A percentile compares a stretch with the other conserved stretches of the same genome.
Conservation (phyloP, 805 yeast genomes). For the Sungouiozyma intestinalis region DNA sequence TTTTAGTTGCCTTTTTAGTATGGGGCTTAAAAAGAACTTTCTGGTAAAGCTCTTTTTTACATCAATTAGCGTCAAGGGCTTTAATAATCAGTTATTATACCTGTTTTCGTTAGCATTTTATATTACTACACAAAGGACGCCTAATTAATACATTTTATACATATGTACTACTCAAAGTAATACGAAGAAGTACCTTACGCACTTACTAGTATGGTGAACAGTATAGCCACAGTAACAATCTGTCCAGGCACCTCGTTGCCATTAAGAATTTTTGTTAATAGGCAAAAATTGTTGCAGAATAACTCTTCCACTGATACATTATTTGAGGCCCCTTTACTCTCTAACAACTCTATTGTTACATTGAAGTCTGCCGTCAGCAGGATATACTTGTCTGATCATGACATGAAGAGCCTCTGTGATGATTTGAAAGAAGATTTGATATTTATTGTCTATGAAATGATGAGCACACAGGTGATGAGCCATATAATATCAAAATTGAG, state of each 20-base stretch:
- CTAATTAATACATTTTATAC: too few relatives aligned
- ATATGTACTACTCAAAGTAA: too few relatives aligned
- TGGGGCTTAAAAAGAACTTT: neutral
- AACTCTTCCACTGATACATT: conserved; percentile 10
- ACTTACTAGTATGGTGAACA: conserved; percentile 8
- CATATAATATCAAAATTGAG: conserved; percentile 17
- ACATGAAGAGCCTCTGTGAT: conserved; percentile 17
- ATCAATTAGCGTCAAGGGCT: too few relatives aligned
- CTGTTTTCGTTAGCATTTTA: too few relatives aligned
- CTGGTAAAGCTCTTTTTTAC: neutral
- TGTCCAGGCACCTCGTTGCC: conserved; percentile 17
- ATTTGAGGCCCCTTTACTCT: conserved; percentile 27
- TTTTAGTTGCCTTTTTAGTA: neutral
- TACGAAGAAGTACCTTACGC: too few relatives aligned
- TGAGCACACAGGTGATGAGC: conserved; percentile 14
- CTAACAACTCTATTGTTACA: conserved; percentile 26
- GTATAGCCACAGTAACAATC: conserved; percentile 19
- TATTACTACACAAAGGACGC: too few relatives aligned
- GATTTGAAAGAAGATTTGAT: conserved; percentile 21
- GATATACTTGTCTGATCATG: conserved; percentile 24
- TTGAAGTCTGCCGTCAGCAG: conserved; percentile 22
- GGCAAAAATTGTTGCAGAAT: conserved; percentile 20
- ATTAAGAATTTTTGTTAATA: conserved; percentile 21
- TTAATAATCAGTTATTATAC: too few relatives aligned
- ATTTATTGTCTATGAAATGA: conserved; percentile 21